Conservation (phyloP, 768 basidiomycete genomes). For the Grammothele lineata region DNA sequence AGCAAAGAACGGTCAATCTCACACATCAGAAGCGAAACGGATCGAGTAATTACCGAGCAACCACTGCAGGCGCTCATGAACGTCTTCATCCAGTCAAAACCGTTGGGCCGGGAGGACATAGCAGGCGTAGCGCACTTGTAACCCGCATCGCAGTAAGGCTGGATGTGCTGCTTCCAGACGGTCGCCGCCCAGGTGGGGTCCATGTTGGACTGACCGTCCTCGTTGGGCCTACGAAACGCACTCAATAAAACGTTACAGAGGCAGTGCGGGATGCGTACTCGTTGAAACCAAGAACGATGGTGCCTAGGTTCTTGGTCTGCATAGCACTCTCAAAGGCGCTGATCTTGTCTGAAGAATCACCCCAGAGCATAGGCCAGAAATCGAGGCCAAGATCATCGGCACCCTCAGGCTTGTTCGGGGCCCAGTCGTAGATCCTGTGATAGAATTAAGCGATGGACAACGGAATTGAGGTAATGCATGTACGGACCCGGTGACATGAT, state of each 20-base stretch:
- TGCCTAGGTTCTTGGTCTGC: constrained; percentile 44
- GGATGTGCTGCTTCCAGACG: constrained; percentile 59
- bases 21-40: not conserved
- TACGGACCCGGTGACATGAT: constrained; percentile 40
- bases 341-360: constrained; percentile 38
- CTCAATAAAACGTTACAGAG: not conserved
- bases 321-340: constrained; percentile 44
- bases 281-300: constrained; percentile 57
- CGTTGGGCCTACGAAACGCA: constrained; percentile 56
- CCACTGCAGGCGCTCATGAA: constrained; percentile 52
- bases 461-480: not conserved
- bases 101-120: constrained; percentile 54
- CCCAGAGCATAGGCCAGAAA: constrained; percentile 71
- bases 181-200: constrained; percentile 41
- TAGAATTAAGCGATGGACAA: not conserved
- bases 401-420: constrained; percentile 40
- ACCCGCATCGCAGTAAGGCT: constrained; percentile 52
- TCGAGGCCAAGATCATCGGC: constrained; percentile 44
- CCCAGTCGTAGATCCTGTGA: constrained; percentile 66
- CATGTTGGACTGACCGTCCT: constrained; percentile 59
- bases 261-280: constrained; percentile 48
- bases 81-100: constrained; percentile 58
- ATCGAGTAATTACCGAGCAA: constrained; percentile 7
- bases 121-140: constrained; percentile 64
- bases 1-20: not conserved